Evolutionary conservation across 345 rosid genomes (phyloP).

Genomic region (Carallia brachiata): DNA sequence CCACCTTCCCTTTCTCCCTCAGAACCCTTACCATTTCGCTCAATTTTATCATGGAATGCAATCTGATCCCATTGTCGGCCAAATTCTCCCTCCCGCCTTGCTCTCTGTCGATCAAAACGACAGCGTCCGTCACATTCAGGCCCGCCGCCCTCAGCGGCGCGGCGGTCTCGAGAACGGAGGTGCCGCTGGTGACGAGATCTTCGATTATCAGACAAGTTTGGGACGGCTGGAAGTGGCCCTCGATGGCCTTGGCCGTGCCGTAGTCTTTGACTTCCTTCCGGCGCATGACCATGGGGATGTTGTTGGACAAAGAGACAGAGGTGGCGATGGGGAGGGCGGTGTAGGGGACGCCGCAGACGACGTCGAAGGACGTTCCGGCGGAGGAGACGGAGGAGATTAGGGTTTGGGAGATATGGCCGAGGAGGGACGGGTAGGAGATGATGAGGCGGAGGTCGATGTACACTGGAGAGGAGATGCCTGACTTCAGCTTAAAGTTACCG

Average conservation of each 20-base stretch:
- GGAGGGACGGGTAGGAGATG: constrained; percentile 76
- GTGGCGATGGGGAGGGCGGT: constrained; percentile 96
- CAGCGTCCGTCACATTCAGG: constrained; percentile 75
- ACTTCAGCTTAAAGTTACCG: constrained; percentile 84
- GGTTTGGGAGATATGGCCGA: constrained; percentile 66
- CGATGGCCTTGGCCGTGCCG: constrained; percentile 83
- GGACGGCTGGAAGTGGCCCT: constrained; percentile 53
- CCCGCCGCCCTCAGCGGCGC: constrained; percentile 80
- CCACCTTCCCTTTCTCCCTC: constrained; percentile 77
- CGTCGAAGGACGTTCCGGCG: constrained; percentile 45
- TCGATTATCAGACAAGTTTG: constrained; percentile 73
- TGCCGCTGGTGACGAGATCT: constrained; percentile 87
- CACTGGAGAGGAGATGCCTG: constrained; percentile 85
- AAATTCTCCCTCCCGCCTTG: constrained; percentile 93
- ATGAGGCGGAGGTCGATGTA: constrained; percentile 97
- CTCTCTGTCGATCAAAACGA: constrained; percentile 83
- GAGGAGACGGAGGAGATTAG: constrained; percentile 65
- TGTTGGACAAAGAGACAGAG: constrained; percentile 58
- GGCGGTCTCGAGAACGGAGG: constrained; percentile 89
- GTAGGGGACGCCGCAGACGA: constrained; percentile 91
- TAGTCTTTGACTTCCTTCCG: constrained; percentile 90
- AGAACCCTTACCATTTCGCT: constrained; percentile 82
- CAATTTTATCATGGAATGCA: constrained; percentile 72
- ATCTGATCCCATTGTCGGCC: constrained; percentile 63
- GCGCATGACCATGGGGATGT: constrained; percentile 87